These are phyloP conservation scores for Salix viminalis DNA, from an alignment of 345 rosid species.

Conservation along the genomic window DNA sequence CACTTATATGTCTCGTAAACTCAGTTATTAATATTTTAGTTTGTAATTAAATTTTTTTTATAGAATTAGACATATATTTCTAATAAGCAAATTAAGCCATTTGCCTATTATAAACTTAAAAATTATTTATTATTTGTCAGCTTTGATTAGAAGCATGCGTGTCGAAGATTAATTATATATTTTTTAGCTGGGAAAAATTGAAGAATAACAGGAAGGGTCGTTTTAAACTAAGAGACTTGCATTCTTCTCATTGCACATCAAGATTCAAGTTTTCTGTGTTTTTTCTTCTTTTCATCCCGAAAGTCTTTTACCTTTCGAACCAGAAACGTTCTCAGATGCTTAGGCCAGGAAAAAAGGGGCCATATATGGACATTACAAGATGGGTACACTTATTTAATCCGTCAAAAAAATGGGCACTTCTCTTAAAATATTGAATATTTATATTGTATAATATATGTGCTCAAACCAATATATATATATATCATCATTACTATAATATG, in stretches of 20 bases:
- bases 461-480: neutral
- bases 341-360: slow-evolving; percentile 11
- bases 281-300: neutral
- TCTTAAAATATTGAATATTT: neutral
- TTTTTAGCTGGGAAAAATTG: neutral
- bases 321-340: slow-evolving; percentile 5
- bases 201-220: too few species aligned
- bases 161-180: too few species aligned
- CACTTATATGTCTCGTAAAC: too few species aligned
- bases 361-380: slow-evolving; percentile 38
- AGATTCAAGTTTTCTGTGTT: neutral
- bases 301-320: slow-evolving; percentile 10
- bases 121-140: too few species aligned
- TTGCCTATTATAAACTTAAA: too few species aligned
- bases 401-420: neutral
- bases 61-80: too few species aligned
- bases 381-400: slow-evolving; percentile 38
- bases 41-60: too few species aligned
- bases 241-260: neutral
- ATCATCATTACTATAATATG: too few species aligned
- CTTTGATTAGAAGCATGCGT: too few species aligned
- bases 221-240: neutral
- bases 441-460: neutral
- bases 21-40: too few species aligned
- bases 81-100: too few species aligned